phyloP scores from a whole-genome alignment of 78 protist species.

The Corallochytrium limacisporum region DNA sequence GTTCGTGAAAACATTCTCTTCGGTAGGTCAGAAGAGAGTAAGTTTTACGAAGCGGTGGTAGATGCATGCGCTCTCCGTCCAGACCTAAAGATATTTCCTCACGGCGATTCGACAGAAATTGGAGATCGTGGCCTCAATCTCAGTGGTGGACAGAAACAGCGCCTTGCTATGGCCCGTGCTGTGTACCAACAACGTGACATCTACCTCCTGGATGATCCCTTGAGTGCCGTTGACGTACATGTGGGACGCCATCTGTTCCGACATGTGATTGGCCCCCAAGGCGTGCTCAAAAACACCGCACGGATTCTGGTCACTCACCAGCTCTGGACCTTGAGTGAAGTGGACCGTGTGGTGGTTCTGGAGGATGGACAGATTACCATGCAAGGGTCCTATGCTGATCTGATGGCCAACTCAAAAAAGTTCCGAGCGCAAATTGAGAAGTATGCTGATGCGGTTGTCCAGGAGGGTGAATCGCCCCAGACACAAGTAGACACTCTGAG shows the following conservation, averaged over 20 bases:
- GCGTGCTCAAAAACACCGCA: slow-evolving; percentile 41
- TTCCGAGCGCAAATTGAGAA: not conserved
- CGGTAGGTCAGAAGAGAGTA: slow-evolving; percentile 41
- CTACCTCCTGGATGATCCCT: slow-evolving; percentile 73
- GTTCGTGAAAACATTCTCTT: slow-evolving; percentile 85
- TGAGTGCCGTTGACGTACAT: slow-evolving; percentile 78
- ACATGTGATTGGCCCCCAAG: slow-evolving; percentile 24
- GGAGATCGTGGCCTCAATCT: slow-evolving; percentile 94
- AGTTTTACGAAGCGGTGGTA: slow-evolving; percentile 38
- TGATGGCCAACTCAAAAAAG: not conserved
- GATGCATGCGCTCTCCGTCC: slow-evolving; percentile 33
- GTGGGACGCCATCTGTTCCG: slow-evolving; percentile 51
- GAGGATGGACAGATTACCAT: slow-evolving; percentile 22
- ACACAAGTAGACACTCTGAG: too few species aligned
- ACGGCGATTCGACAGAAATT: slow-evolving; percentile 62
- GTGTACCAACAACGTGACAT: slow-evolving; percentile 59
- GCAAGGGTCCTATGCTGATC: slow-evolving; percentile 21
- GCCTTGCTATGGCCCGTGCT: slow-evolving; percentile 79
- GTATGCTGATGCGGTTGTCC: not conserved
- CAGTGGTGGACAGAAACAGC: slow-evolving; percentile 91
- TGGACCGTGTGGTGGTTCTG: slow-evolving; percentile 26
- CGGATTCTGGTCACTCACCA: slow-evolving; percentile 68
- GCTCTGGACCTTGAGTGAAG: slow-evolving; percentile 1
- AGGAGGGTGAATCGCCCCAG: too few species aligned
- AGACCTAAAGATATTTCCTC: too few species aligned